Evolutionary conservation across 2,329 filamentous ascomycete genomes (phyloP).

Genomic region (Pestalotiopsis sp.): DNA sequence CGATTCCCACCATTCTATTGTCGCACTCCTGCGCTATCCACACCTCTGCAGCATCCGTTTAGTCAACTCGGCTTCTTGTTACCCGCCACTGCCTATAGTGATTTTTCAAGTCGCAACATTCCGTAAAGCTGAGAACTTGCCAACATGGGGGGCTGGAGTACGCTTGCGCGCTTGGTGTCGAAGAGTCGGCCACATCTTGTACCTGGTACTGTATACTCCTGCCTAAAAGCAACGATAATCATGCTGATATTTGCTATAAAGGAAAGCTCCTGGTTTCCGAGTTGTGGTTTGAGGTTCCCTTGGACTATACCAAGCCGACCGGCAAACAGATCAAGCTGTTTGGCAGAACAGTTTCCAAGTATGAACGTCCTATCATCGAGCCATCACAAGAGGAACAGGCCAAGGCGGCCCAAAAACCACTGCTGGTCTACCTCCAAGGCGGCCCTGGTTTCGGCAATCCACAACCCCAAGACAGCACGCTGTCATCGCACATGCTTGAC

Average conservation of each 20-base stretch:
- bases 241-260: conserved; percentile 32
- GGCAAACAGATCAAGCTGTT: conserved; percentile 73
- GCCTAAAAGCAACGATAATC: not conserved
- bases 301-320: conserved; percentile 70
- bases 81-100: not conserved
- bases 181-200: conserved; percentile 44
- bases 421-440: conserved; percentile 78
- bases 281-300: conserved; percentile 83
- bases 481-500: conserved; percentile 72
- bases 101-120: not conserved
- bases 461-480: conserved; percentile 71
- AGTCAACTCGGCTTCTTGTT: not conserved
- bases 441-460: conserved; percentile 81
- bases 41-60: not conserved
- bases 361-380: conserved; percentile 62
- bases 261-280: conserved; percentile 79
- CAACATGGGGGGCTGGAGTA: not conserved
- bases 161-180: conserved; percentile 32
- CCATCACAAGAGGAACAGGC: conserved; percentile 35
- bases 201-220: conserved; percentile 27
- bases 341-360: conserved; percentile 70
- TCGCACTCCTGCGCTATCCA: not conserved
- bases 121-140: not conserved
- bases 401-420: conserved; percentile 49
- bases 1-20: not conserved